These are phyloP conservation scores for Thuidium tamariscinum DNA, from an alignment of 225 moss, liverwort and hornwort genomes.

Conservation along the genomic window DNA sequence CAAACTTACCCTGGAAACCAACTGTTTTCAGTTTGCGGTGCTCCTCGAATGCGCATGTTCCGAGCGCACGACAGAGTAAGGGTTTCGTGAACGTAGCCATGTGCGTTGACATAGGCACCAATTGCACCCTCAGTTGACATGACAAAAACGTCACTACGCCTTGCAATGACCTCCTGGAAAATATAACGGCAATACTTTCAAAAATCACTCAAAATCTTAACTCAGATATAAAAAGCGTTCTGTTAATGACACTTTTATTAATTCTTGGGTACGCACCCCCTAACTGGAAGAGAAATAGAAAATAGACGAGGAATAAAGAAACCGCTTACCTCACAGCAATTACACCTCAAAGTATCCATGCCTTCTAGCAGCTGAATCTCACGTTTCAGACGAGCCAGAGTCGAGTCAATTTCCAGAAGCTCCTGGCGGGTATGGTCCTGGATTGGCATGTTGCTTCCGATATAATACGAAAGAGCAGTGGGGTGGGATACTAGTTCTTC, in stretches of 20 bases:
- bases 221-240: neutral
- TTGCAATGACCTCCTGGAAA: constrained; percentile 73
- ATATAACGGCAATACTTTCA: neutral
- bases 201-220: neutral
- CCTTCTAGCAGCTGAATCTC: constrained; percentile 88
- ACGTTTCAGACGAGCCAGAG: constrained; percentile 72
- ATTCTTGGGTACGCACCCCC: neutral
- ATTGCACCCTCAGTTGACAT: constrained; percentile 97
- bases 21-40: constrained; percentile 80
- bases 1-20: constrained; percentile 87
- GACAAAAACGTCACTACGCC: constrained; percentile 73
- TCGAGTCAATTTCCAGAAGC: constrained; percentile 79
- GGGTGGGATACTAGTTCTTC: constrained; percentile 56
- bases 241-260: neutral
- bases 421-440: constrained; percentile 94
- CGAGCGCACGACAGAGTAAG: constrained; percentile 74
- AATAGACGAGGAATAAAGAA: neutral
- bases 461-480: constrained; percentile 65
- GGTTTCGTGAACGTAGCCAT: constrained; percentile 87
- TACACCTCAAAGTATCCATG: constrained; percentile 80
- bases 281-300: neutral
- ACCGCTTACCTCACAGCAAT: constrained; percentile 48
- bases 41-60: constrained; percentile 58
- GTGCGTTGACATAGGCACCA: constrained; percentile 73
- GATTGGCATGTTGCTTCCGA: constrained; percentile 90